Conservation (phyloP, 805 yeast species). For the Saturnispora ahearnii region DNA sequence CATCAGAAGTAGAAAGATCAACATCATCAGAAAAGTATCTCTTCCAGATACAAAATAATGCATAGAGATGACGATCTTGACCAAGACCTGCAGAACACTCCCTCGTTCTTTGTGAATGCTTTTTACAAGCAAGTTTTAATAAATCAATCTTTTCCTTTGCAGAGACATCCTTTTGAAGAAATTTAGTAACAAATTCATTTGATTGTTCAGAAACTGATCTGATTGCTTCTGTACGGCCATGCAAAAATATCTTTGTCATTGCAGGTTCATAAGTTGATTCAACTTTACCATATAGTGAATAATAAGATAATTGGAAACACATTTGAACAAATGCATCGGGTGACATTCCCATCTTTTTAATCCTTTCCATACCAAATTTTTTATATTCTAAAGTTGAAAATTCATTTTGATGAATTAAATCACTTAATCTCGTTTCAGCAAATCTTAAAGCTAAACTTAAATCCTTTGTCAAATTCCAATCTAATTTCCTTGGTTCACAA, state of each 20-base stretch:
- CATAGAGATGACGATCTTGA: constrained; percentile 88
- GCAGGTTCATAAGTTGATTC: constrained; percentile 96
- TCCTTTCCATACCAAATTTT: constrained; percentile 62
- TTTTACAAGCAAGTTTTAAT: constrained; percentile 59
- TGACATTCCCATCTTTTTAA: constrained; percentile 76
- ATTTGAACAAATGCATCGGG: constrained; percentile 94
- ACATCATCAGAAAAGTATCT: constrained; percentile 32
- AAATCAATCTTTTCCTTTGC: constrained; percentile 49
- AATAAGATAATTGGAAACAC: constrained; percentile 89
- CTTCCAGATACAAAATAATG: constrained; percentile 82
- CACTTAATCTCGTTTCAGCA: constrained; percentile 84
- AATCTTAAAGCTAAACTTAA: constrained; percentile 72
- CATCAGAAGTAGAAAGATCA: constrained; percentile 8
- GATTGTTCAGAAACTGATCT: constrained; percentile 77
- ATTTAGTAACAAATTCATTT: constrained; percentile 72
- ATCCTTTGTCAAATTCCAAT: constrained; percentile 78
- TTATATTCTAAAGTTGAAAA: constrained; percentile 72
- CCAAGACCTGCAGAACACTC: constrained; percentile 71
- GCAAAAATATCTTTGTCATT: constrained; percentile 81
- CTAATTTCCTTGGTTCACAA: constrained; percentile 77
- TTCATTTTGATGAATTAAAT: constrained; percentile 82
- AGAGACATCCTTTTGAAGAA: constrained; percentile 58
- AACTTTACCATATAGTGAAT: constrained; percentile 84
- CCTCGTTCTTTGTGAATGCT: constrained; percentile 60
- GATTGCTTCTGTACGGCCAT: constrained; percentile 90